Base-by-base conservation (phyloP, 768 basidiomycete genomes). In the Cystoderma amianthinum region DNA sequence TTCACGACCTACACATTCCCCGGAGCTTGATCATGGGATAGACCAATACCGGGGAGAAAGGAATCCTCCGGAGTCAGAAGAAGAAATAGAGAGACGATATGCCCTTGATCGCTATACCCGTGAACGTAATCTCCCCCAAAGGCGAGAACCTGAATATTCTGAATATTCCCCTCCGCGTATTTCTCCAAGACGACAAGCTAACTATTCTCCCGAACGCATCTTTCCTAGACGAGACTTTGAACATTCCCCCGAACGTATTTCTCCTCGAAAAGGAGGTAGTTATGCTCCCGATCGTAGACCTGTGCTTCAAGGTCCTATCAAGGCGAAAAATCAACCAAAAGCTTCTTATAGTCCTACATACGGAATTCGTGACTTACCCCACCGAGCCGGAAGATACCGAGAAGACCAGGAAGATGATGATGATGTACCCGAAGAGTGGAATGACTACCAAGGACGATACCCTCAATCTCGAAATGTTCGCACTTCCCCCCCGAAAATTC, bases 351-450 rank as follows among this genome's bases (percentile, higher is more conserved):
- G 28, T 39, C 68, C 72, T 3, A 55, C 60, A 47, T 68, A 64
- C 42, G 71, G 69, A 1, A 69, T 69, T 32, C 64, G 65, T n/a
- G 63, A 72, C 51, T 42, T 71, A 11, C 68, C 71, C 19, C 36
- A 55, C 17, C 59, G 49, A 7, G 32, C 47, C 5, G 20, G 44
- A 17, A 34, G 41, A 32, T 35, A 49, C 17, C 38, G 49, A 12
- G 44, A 46, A 6, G 47, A 54, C 11, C 47, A 46, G 9, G 49
- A 44, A 13, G 51, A 55, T 24, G 46, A 46, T 12, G 47, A 45
- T 15, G 50, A 56, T 30, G 43, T 22, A 36, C 47, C 45, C 16
- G 44, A 44, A 24, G 53, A 53, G 17, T 42, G 47, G 12, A 44
- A 46, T 20, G 47, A n/a, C 16, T 30, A 30, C 28, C 28, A 30